Percentiles rank a stretch among this genome's conserved stretches.
Evolutionary conservation across 164 flowering plant genomes (phyloP).

Genomic region (Vitis riparia): DNA sequence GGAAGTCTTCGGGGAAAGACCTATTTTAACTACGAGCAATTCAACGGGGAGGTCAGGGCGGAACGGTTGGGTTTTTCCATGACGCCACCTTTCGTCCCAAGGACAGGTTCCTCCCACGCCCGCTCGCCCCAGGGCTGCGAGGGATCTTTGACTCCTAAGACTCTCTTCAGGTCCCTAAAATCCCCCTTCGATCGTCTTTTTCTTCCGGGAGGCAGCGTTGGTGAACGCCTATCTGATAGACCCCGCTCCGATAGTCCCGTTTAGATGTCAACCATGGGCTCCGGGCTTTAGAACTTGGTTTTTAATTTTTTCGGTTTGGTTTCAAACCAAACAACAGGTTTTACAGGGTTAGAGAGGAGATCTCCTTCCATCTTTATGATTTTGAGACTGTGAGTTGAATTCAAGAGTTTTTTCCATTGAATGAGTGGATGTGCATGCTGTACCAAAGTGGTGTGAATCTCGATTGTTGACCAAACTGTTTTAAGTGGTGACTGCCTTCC

Average conservation of each 20-base stretch:
- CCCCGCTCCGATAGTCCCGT: slow-evolving; percentile 14
- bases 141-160: slow-evolving; percentile 2
- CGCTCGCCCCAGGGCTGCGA: too few species aligned
- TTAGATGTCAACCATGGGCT: neutral
- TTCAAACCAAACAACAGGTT: too few species aligned
- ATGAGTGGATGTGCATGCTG: too few species aligned
- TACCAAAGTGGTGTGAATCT: too few species aligned
- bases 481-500: too few species aligned
- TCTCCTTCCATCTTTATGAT: too few species aligned
- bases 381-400: too few species aligned
- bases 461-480: too few species aligned
- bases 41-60: slow-evolving; percentile 22
- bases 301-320: neutral
- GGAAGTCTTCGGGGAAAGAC: slow-evolving; percentile 22
- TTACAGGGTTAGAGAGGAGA: too few species aligned
- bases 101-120: slow-evolving; percentile 24
- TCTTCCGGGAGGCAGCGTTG: neutral
- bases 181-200: slow-evolving; percentile 20
- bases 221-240: slow-evolving; percentile 23
- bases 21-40: slow-evolving; percentile 20
- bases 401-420: too few species aligned
- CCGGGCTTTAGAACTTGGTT: neutral
- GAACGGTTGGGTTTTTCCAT: slow-evolving; percentile 28
- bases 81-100: slow-evolving; percentile 34
- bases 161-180: slow-evolving; percentile 6